Percentiles rank a stretch among this genome's conserved stretches.
Evolutionary conservation across 352 stramenopile genomes (phyloP).

Genomic region (Blastocystis sp.): DNA sequence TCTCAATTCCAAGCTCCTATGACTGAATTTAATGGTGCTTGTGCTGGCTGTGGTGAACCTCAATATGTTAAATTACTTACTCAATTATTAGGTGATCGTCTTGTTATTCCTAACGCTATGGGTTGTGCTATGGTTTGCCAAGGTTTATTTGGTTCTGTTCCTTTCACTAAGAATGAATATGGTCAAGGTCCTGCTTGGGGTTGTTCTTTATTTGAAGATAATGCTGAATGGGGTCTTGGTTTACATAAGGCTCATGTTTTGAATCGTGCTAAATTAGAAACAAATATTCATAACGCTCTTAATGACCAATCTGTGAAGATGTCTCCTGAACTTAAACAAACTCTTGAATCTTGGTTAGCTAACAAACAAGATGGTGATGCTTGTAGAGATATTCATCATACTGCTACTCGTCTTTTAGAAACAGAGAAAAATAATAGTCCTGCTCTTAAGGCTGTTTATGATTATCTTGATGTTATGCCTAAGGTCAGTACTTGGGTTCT

Average conservation of each 20-base stretch:
- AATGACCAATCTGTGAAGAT: background rate
- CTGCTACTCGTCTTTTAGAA: slow-evolving; percentile 33
- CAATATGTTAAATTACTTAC: slow-evolving; percentile 50
- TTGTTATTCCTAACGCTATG: slow-evolving; percentile 53
- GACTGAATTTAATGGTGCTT: slow-evolving; percentile 49
- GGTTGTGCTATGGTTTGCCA: slow-evolving; percentile 48
- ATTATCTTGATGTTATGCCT: slow-evolving; percentile 49
- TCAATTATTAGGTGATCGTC: slow-evolving; percentile 52
- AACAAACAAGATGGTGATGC: slow-evolving; percentile 48
- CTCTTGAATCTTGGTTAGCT: slow-evolving; percentile 50
- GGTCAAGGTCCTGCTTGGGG: slow-evolving; percentile 45
- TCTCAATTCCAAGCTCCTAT: slow-evolving; percentile 49
- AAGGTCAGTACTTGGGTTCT: slow-evolving; percentile 52
- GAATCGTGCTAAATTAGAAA: slow-evolving; percentile 43
- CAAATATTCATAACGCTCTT: slow-evolving; percentile 42
- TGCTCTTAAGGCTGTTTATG: slow-evolving; percentile 45
- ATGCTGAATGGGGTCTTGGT: slow-evolving; percentile 45
- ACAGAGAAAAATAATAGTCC: slow-evolving; percentile 34
- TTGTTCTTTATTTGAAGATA: slow-evolving; percentile 50
- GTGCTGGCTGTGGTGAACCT: slow-evolving; percentile 48
- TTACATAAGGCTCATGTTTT: slow-evolving; percentile 43
- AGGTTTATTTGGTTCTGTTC: slow-evolving; percentile 46
- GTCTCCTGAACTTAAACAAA: slow-evolving; percentile 43
- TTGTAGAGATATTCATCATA: slow-evolving; percentile 47
- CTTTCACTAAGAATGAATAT: slow-evolving; percentile 45